Conservation (phyloP, 352 stramenopile genomes). For the Phytophthora cactorum region DNA sequence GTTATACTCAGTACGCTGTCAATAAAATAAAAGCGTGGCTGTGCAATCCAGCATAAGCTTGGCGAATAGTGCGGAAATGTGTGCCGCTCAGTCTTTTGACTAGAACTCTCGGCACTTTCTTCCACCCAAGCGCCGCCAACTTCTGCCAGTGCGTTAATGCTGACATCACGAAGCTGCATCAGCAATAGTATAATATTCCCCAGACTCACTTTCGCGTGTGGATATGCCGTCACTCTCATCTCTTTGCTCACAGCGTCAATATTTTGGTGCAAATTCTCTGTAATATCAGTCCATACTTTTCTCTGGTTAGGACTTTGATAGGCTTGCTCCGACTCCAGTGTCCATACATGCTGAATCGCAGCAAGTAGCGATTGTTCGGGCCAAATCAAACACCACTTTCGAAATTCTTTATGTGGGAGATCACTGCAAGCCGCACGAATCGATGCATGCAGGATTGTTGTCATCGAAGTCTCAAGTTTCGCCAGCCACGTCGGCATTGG, state of each 20-base stretch:
- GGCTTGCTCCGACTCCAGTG: slow-evolving; percentile 58
- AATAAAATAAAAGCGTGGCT: slow-evolving; percentile 76
- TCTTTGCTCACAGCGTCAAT: slow-evolving; percentile 49
- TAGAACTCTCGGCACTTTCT: slow-evolving; percentile 7
- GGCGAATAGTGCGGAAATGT: slow-evolving; percentile 16
- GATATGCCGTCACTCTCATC: slow-evolving; percentile 51
- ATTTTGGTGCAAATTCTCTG: slow-evolving; percentile 39
- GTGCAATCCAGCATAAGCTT: slow-evolving; percentile 56
- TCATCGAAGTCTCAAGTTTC: slow-evolving; percentile 69
- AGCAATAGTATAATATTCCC: slow-evolving; percentile 61
- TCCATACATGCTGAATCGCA: slow-evolving; percentile 64
- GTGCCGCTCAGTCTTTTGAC: slow-evolving; percentile 9
- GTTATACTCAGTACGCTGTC: slow-evolving; percentile 56
- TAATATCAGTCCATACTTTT: slow-evolving; percentile 46
- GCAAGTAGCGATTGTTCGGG: slow-evolving; percentile 73
- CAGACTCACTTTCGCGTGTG: slow-evolving; percentile 41
- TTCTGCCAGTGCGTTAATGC: slow-evolving; percentile 36
- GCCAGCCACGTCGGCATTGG: slow-evolving; percentile 54
- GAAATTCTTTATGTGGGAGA: slow-evolving; percentile 77
- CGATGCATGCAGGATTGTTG: slow-evolving; percentile 73
- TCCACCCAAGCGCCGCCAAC: slow-evolving; percentile 21
- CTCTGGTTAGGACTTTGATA: slow-evolving; percentile 30
- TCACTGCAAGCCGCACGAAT: slow-evolving; percentile 68
- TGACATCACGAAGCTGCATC: slow-evolving; percentile 62
- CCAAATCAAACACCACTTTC: slow-evolving; percentile 84